phyloP scores from a whole-genome alignment of 78 protist genomes.

The Kipferlia bialata region DNA sequence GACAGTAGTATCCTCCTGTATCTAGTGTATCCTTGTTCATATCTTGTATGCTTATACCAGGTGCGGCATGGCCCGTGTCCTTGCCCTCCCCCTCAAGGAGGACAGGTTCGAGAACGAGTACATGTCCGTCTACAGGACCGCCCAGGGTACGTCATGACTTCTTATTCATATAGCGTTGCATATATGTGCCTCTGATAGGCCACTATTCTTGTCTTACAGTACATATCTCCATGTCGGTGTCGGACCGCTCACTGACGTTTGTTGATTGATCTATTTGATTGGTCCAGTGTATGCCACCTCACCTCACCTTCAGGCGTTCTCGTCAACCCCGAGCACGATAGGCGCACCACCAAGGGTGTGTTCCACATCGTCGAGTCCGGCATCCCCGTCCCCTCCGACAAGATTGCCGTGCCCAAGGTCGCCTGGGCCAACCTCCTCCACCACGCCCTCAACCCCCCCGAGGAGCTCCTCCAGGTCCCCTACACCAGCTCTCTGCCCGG shows the following conservation, averaged over 20 bases:
- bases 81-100: neutral
- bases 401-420: conserved; percentile 6
- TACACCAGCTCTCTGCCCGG: neutral
- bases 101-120: neutral
- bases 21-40: no score
- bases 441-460: conserved; percentile 13
- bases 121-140: neutral
- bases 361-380: conserved; percentile 23
- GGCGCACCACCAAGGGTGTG: conserved; percentile 17
- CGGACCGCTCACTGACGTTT: no score
- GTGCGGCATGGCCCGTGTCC: conserved; percentile 13
- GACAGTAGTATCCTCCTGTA: no score
- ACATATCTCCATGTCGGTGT: no score
- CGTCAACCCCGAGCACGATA: conserved; percentile 5
- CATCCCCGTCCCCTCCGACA: conserved; percentile 12
- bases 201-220: no score
- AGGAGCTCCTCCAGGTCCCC: conserved; percentile 11
- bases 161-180: no score
- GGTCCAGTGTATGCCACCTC: no score
- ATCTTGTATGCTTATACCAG: no score
- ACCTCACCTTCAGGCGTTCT: no score
- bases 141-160: no score
- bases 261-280: no score
- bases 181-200: no score
- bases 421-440: conserved; percentile 7